A percentile compares a stretch with the other conserved stretches of the same genome.
phyloP scores from a whole-genome alignment of 495 filamentous ascomycete genomes.

The Parathielavia hyrcaniae region DNA sequence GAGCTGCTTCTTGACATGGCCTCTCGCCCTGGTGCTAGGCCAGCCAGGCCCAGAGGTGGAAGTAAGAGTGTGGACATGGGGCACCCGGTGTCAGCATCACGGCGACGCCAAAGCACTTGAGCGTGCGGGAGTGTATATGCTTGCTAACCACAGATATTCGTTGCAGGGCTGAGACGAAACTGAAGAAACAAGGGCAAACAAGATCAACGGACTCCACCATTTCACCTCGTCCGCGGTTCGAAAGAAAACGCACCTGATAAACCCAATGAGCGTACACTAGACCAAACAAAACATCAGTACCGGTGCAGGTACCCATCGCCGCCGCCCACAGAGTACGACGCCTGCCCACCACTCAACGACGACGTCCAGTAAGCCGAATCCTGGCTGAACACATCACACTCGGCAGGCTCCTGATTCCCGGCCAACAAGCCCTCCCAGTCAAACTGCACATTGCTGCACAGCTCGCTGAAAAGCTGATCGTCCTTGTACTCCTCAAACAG shows the following conservation, averaged over 20 bases:
- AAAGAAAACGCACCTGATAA: background rate
- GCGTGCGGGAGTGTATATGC: too few relatives aligned
- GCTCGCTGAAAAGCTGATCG: background rate
- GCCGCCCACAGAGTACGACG: background rate
- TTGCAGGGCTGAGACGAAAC: too few relatives aligned
- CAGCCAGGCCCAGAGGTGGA: too few relatives aligned
- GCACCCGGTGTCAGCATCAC: too few relatives aligned
- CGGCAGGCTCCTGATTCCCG: background rate
- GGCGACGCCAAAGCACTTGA: too few relatives aligned
- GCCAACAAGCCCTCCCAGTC: background rate
- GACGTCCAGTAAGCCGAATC: constrained; percentile 15
- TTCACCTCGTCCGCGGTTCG: too few relatives aligned
- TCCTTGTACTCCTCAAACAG: background rate
- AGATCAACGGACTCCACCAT: too few relatives aligned
- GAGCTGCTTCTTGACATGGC: too few relatives aligned
- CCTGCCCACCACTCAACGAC: background rate
- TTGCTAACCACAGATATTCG: too few relatives aligned
- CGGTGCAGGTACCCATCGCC: background rate
- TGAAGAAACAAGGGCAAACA: too few relatives aligned
- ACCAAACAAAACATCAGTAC: background rate
- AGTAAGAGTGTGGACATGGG: too few relatives aligned
- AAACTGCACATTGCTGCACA: background rate
- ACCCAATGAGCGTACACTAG: background rate
- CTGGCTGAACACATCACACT: background rate
- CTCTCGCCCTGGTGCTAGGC: too few relatives aligned